A percentile compares a stretch with the other conserved stretches of the same genome.
phyloP scores from a whole-genome alignment of 2,329 filamentous ascomycete genomes.

The Colletotrichum sp. region DNA sequence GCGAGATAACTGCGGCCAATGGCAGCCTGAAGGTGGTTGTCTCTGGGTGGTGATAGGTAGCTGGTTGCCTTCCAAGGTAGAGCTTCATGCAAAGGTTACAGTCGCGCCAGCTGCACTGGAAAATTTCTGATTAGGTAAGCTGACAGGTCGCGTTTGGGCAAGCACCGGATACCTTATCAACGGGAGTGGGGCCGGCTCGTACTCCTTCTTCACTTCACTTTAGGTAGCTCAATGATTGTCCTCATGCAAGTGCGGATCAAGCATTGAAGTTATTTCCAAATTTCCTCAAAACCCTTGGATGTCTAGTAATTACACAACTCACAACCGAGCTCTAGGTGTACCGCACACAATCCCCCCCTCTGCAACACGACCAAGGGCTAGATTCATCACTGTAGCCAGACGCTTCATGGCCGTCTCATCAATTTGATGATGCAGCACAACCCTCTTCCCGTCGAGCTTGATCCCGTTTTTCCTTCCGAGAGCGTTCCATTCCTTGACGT shows the following conservation, averaged over 20 bases:
- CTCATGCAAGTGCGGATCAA: neutral
- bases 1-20: neutral
- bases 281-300: neutral
- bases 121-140: constrained; percentile 25
- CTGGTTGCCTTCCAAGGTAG: neutral
- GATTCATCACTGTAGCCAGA: neutral
- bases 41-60: neutral
- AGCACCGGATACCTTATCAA: neutral
- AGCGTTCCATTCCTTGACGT: neutral
- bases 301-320: neutral
- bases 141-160: neutral
- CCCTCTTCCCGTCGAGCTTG: constrained; percentile 12
- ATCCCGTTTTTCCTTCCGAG: neutral
- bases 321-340: neutral
- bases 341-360: neutral
- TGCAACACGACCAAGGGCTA: neutral
- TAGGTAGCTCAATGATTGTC: neutral
- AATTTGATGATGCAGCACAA: constrained; percentile 16
- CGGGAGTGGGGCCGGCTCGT: neutral
- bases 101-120: neutral
- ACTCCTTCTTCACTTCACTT: neutral
- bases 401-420: neutral
- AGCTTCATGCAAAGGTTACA: neutral
- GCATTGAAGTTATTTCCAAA: neutral
- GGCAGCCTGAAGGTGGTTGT: neutral